Evolutionary conservation across 208 protist genomes (phyloP), one percentile per base, ranked within the genome.

Genomic region (Crithidia expoeki): DNA sequence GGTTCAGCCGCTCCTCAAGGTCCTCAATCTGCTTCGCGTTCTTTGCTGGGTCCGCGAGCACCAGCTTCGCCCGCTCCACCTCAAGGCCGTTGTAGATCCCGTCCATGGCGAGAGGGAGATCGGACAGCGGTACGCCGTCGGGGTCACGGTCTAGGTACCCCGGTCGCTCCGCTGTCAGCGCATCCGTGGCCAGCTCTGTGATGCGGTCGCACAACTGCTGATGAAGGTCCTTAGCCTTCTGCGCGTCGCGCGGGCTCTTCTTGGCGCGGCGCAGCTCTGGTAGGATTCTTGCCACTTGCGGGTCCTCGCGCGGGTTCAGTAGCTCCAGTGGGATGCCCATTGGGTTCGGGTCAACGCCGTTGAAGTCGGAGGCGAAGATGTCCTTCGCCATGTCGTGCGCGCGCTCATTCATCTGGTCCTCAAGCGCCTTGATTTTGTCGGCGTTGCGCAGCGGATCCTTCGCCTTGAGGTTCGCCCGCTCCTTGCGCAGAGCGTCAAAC

Each of bases 51-150:
- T 89, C 85, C 50, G 72, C 40, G 49, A 91, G 76, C 80, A 84
- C 85, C 59, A 88, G 77, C 60, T 88, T 86, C 46, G 74, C 83
- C 21, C 88, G 88, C 70, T 87, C 83, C 27, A 79, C 67, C 76
- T 94, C 88, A 25, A 94, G 68, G 6, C 72, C 83, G 58, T 60
- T 76, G 72, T 87, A 94, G 51, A 83, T 75, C 38, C 68, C 72
- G 64, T 94, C 88, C 19, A 69, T 77, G 68, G 89, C 85, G 14
- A 94, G 76, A 10, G 88, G 83, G 28, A 93, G 70, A 47, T 86
- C 63, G 2, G 65, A 62, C 14, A 89, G 79, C 34, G 79, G 74
- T 28, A 94, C 88, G 21, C 88, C 85, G 50, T 83, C 76, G 7
- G 84, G 80, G 32, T 80, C 62, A 21, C 66, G 25, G 50, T 94